Base-by-base conservation (phyloP, 2,329 filamentous ascomycete genomes). In the Diplodia sapinea region DNA sequence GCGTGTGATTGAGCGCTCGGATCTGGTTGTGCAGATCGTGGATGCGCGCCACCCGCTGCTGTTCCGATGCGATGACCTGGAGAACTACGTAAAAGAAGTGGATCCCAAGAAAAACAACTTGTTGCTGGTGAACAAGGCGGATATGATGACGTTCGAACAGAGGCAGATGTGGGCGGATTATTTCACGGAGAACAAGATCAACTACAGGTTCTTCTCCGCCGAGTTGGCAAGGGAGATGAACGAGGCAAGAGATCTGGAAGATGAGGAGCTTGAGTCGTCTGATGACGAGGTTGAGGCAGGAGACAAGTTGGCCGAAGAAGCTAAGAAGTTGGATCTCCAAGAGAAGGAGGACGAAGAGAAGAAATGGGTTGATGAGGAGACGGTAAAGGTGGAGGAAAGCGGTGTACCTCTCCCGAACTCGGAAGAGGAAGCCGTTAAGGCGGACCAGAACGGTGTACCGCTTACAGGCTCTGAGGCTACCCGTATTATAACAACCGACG, bases 161-260 rank as follows among this genome's bases (percentile, higher is more conserved):
- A 85, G 95, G 71, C 86, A 86, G 71, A 84, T 85, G 0, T 99
- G 95, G 95, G 94, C 94, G 3, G 87, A 91, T 72, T 93, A 97
- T 76, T 92, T 99, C 72, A 89, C 89, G 72, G 83, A 88, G 72
- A 88, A 91, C 31, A 88, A 89, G 33, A 96, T 99, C 75, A 88
- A 91, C 65, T 99, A 95, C 84, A 91, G 91, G 74, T 99, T 98
- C 83, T 99, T 99, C 83, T 99, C 96, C 1, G 95, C 95, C 1
- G 89, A 91, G 69, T 79, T 99, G 68, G 95, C 95, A 12, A 96
- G 96, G 79, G 93, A 98, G 80, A 83, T 89, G 78, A 95, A 93
- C 70, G 94, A 97, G 77, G 87, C 87, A 43, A 85, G 87, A 63
- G 84, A 88, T 26, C 78, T 87, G 4, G 84, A 85, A 29, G 71